phyloP scores from a whole-genome alignment of 1,284 basidiomycete genomes.

The Ustilago tritici region DNA sequence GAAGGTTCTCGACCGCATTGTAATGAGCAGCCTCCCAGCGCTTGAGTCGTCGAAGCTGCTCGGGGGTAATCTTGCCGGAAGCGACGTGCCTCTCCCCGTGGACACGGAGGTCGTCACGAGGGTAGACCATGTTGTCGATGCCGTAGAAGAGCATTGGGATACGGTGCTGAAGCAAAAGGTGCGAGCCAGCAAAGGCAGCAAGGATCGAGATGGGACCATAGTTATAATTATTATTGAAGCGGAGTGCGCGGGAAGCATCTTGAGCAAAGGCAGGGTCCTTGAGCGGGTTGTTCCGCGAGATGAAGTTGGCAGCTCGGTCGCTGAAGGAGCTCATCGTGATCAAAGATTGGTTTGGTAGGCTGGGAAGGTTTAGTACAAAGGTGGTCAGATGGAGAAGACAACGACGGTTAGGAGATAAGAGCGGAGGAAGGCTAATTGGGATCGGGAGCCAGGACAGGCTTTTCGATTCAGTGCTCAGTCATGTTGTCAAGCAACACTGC shows the following conservation, averaged over 20 bases:
- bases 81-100: slow-evolving; percentile 46
- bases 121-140: slow-evolving; percentile 50
- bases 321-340: slow-evolving; percentile 38
- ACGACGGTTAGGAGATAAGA: not conserved
- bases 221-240: slow-evolving; percentile 48
- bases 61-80: slow-evolving; percentile 44
- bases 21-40: slow-evolving; percentile 56
- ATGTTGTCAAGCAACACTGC: not conserved
- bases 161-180: slow-evolving; percentile 49
- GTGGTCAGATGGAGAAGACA: not conserved
- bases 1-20: slow-evolving; percentile 49
- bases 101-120: slow-evolving; percentile 40
- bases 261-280: slow-evolving; percentile 38
- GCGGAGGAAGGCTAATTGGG: not conserved
- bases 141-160: slow-evolving; percentile 47
- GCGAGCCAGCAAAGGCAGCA: slow-evolving; percentile 52
- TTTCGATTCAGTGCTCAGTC: slow-evolving; percentile 13
- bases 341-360: not conserved
- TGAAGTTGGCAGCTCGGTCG: slow-evolving; percentile 39
- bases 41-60: slow-evolving; percentile 42
- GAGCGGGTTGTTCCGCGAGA: slow-evolving; percentile 48
- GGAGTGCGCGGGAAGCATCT: slow-evolving; percentile 33
- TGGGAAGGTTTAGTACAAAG: not conserved
- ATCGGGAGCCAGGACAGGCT: not conserved
- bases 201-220: slow-evolving; percentile 52